phyloP scores from a whole-genome alignment of 495 filamentous ascomycete species.

The Astrothelium macrocarpum region DNA sequence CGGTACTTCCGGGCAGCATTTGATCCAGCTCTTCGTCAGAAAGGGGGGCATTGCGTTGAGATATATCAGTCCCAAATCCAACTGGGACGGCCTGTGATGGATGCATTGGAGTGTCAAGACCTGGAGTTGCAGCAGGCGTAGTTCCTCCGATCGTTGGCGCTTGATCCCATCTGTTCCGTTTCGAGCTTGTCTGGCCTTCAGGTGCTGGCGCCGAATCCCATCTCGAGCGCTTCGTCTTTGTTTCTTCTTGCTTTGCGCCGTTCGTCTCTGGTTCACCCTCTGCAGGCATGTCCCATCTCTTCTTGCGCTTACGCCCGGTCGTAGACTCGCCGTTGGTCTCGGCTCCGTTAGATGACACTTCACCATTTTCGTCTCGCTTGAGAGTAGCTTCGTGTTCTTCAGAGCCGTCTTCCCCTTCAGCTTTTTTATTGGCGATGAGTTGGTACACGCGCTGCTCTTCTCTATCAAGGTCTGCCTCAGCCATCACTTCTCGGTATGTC shows the following conservation, averaged over 20 bases:
- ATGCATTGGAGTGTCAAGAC: conserved; percentile 78
- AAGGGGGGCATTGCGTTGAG: conserved; percentile 65
- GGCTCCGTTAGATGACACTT: conserved; percentile 64
- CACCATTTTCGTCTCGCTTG: conserved; percentile 49
- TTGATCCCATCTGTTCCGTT: conserved; percentile 82
- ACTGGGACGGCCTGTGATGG: conserved; percentile 55
- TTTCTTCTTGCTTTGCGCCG: conserved; percentile 36
- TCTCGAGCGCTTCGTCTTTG: conserved; percentile 66
- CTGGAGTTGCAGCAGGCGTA: conserved; percentile 72
- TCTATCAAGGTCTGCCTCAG: conserved; percentile 76
- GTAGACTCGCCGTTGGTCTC: conserved; percentile 55
- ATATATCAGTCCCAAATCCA: conserved; percentile 71
- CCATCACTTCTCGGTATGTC: conserved; percentile 89
- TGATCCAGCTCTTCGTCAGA: conserved; percentile 91
- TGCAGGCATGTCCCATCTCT: conserved; percentile 77
- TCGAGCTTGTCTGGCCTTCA: conserved; percentile 21
- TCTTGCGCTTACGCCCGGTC: conserved; percentile 72
- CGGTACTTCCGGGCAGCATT: conserved; percentile 62
- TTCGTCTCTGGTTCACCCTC: conserved; percentile 37
- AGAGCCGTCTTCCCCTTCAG: conserved; percentile 49
- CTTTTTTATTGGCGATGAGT: conserved; percentile 67
- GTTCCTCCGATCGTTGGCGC: conserved; percentile 57
- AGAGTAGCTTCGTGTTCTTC: conserved; percentile 62
- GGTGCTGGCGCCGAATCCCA: conserved; percentile 77
- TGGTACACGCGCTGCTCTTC: conserved; percentile 85